A percentile compares a stretch with the other conserved stretches of the same genome.
Conservation (phyloP, 2,329 filamentous ascomycete species). For the Trichocomaceae sp. region DNA sequence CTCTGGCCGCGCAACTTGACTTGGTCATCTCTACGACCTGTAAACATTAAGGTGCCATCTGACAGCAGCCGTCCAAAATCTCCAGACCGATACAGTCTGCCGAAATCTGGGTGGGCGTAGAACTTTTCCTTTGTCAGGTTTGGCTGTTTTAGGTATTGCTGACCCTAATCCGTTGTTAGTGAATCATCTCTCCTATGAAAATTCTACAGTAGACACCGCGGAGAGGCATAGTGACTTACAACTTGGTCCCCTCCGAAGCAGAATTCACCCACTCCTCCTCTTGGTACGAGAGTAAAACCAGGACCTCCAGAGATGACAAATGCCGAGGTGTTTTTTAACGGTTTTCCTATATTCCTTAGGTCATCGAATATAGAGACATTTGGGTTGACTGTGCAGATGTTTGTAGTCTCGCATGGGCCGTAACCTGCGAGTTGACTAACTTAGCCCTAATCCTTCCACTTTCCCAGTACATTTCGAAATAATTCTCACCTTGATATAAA, state of each 20-base stretch:
- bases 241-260: constrained; percentile 85
- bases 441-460: background rate
- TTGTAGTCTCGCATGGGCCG: constrained; percentile 78
- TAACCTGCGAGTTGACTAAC: constrained; percentile 48
- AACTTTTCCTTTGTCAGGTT: constrained; percentile 61
- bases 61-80: constrained; percentile 73
- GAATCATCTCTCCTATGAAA: background rate
- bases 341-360: constrained; percentile 68
- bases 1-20: constrained; percentile 75
- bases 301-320: constrained; percentile 51
- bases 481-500: constrained; percentile 59
- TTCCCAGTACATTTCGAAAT: background rate
- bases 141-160: constrained; percentile 64
- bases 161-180: constrained; percentile 31
- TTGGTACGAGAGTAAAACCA: constrained; percentile 52
- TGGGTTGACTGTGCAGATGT: constrained; percentile 70
- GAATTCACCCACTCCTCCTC: constrained; percentile 71
- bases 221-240: constrained; percentile 31
- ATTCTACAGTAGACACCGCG: background rate
- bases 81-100: constrained; percentile 72
- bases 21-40: constrained; percentile 70
- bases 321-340: constrained; percentile 68
- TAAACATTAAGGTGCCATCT: constrained; percentile 67
- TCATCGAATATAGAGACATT: constrained; percentile 52
- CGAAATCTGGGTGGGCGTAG: constrained; percentile 59